Evolutionary conservation across 139 green algal species (phyloP).

Genomic region (Coccomyxa sp.): DNA sequence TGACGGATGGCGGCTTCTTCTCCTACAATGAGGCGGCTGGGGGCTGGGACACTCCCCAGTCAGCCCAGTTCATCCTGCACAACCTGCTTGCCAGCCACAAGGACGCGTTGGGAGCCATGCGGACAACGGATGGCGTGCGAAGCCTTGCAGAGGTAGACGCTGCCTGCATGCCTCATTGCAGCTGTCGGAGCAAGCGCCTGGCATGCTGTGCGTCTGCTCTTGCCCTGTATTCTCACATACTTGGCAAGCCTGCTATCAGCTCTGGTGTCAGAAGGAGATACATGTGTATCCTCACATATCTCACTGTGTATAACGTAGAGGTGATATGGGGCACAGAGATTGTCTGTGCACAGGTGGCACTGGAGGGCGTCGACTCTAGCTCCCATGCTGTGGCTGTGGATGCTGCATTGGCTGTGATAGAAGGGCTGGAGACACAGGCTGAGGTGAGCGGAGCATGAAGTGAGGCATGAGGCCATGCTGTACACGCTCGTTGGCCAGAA

Average conservation of each 20-base stretch:
- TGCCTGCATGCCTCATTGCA: neutral
- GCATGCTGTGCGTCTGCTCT: neutral
- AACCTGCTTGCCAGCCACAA: constrained; percentile 35
- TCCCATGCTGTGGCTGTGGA: too few species aligned
- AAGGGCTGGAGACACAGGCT: too few species aligned
- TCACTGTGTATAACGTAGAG: too few species aligned
- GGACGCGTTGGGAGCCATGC: constrained; percentile 26
- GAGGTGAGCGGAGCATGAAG: too few species aligned
- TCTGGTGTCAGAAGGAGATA: neutral
- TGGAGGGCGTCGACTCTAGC: too few species aligned
- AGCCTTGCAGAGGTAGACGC: neutral
- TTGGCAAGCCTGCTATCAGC: neutral
- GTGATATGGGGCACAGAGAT: too few species aligned
- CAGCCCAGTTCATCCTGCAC: constrained; percentile 51
- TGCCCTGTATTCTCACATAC: neutral
- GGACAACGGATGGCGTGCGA: too few species aligned
- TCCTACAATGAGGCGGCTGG: constrained; percentile 16
- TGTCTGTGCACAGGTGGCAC: too few species aligned
- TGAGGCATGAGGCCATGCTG: too few species aligned
- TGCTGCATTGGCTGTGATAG: too few species aligned
- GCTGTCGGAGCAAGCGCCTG: neutral
- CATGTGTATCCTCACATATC: neutral
- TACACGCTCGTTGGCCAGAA: too few species aligned
- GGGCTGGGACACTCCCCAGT: constrained; percentile 59
- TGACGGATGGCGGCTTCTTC: constrained; percentile 53